Base-by-base conservation (phyloP, 805 yeast genomes). In the Candida tallmaniae region DNA sequence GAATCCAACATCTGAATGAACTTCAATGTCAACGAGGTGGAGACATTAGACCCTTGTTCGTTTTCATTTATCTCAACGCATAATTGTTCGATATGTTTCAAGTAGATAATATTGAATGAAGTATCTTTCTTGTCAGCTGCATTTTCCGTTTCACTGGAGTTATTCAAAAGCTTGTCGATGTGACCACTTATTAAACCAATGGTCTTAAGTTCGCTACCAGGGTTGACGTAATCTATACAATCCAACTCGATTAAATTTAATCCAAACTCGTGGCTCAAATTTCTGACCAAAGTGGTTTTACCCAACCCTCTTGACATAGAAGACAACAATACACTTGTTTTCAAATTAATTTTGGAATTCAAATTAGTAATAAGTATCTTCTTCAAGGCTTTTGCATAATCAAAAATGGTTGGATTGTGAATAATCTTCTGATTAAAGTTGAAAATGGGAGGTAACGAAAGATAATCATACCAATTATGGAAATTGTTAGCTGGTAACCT, bases 241-340 rank as follows among this genome's bases (percentile, higher is more conserved):
- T 89, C 94, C 10, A 90, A 57, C 29, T 75, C 83, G 20, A 81
- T 59, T 6, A 81, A 55, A 42, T 83, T 81, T 6, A 79, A 56
- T 0, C 96, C 96, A 20, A 80, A 54, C 20, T 73, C 73, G 6
- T 62, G 54, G 0, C 84, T 69, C 2, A 78, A 50, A 36, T 74
- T 73, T 32, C 70, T 56, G 0, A 86, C 75, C 16, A 84, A 49
- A 0, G 81, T 76, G 0, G 83, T 53, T 50, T 90, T 90, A 0
- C 98, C 98, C 5, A 84, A 76, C 6, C 83, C 87, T 34, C 94
- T 65, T 20, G 78, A 73, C 47, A 77, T 61, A 3, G 96, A 85
- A 32, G 72, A 74, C 15, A 93, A 52, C 17, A 88, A 52, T 0
- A 88, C 60, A 0, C 86, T 70, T 0, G 95, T 80, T 31, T 69